A percentile compares a stretch with the other conserved stretches of the same genome.
Conservation (phyloP, 2,329 filamentous ascomycete species). For the Xylaria sp. region DNA sequence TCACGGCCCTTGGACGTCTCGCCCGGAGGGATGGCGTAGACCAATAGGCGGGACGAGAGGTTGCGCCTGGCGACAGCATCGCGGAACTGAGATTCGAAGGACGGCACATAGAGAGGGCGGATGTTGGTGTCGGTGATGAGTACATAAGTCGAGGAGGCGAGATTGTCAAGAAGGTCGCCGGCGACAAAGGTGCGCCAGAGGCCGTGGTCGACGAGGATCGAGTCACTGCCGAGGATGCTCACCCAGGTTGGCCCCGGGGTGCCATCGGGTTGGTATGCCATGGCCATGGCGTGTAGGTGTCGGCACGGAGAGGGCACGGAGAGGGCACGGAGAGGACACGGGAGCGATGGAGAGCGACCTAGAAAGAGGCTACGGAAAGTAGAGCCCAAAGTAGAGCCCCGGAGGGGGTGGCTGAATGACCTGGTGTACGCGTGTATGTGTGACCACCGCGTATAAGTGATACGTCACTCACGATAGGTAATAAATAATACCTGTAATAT, state of each 20-base stretch:
- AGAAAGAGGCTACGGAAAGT: no score
- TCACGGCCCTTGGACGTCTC: constrained; percentile 93
- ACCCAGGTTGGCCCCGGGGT: constrained; percentile 66
- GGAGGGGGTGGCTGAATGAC: no score
- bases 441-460: constrained; percentile 8
- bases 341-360: no score
- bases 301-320: no score
- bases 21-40: constrained; percentile 87
- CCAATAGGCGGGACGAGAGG: constrained; percentile 75
- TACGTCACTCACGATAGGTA: neutral
- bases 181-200: constrained; percentile 87
- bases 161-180: constrained; percentile 79
- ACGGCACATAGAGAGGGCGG: constrained; percentile 79
- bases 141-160: constrained; percentile 90
- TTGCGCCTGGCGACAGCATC: constrained; percentile 54
- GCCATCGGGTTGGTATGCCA: constrained; percentile 38
- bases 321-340: no score
- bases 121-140: constrained; percentile 98
- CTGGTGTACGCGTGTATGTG: no score
- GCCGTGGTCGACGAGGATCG: constrained; percentile 91
- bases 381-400: no score
- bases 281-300: no score
- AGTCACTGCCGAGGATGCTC: constrained; percentile 86
- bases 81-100: constrained; percentile 76
- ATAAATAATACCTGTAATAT: no score